Conservation (phyloP, 345 rosid species). For the Arabidopsis thaliana region DNA sequence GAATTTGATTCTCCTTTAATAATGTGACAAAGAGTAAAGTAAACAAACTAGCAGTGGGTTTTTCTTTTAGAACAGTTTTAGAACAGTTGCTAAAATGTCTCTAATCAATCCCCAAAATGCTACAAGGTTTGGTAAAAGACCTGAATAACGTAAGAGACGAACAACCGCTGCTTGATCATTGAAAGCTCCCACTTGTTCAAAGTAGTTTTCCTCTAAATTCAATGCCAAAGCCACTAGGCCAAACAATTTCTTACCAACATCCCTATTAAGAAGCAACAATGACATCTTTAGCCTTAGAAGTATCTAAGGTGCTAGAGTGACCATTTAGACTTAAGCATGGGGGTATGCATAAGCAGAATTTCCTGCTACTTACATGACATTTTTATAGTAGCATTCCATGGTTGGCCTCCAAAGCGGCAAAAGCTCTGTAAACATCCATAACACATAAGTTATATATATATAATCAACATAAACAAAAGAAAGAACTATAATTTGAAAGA, state of each 20-base stretch:
- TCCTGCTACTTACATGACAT: constrained; percentile 53
- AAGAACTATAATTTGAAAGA: neutral
- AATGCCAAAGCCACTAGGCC: constrained; percentile 77
- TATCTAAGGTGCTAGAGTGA: neutral
- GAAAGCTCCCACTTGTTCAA: constrained; percentile 67
- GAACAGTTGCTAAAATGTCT: neutral
- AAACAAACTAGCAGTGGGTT: neutral
- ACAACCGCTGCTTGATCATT: constrained; percentile 51
- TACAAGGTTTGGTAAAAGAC: constrained; percentile 41
- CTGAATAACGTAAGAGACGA: constrained; percentile 78
- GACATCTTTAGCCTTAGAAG: neutral
- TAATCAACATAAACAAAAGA: neutral
- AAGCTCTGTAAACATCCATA: constrained; percentile 53
- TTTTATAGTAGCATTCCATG: constrained; percentile 61
- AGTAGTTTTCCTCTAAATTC: constrained; percentile 67
- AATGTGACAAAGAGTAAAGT: neutral
- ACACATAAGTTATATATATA: constrained; percentile 22
- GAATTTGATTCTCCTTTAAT: constrained; percentile 53
- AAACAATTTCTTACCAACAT: constrained; percentile 57
- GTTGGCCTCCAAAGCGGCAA: constrained; percentile 70
- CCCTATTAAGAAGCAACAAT: constrained; percentile 48
- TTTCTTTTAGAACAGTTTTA: neutral
- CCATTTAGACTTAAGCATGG: too few species aligned
- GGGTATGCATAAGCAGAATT: neutral
- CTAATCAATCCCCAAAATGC: neutral